These are phyloP conservation scores for Primulina huaijiensis DNA, from an alignment of 257 asterid species.

Conservation along the genomic window DNA sequence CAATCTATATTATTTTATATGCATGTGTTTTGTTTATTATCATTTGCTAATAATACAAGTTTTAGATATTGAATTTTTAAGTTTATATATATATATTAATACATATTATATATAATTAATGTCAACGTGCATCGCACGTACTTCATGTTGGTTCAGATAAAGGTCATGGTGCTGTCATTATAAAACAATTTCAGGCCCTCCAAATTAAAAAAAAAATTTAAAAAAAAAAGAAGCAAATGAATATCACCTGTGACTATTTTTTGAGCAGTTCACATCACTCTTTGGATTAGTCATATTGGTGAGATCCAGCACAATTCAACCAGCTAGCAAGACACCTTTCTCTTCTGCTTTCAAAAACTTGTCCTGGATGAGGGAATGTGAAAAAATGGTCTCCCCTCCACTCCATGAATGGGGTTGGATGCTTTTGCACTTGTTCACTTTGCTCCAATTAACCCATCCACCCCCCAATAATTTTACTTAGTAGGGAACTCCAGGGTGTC, in stretches of 20 bases:
- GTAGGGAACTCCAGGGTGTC: not conserved
- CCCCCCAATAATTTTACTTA: no score
- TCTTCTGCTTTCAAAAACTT: not conserved
- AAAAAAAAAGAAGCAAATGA: constrained; percentile 2
- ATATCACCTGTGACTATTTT: constrained; percentile 29
- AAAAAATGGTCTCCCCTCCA: not conserved
- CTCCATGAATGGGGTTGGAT: not conserved
- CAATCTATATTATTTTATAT: no score
- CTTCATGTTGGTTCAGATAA: not conserved
- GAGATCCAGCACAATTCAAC: constrained; percentile 25
- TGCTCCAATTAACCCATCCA: not conserved
- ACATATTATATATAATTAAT: no score
- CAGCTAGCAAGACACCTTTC: constrained; percentile 16
- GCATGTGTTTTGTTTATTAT: no score
- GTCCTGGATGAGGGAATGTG: not conserved
- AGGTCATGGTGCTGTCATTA: constrained; percentile 8
- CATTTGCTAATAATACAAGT: no score
- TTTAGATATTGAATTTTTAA: no score
- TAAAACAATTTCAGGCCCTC: constrained; percentile 11
- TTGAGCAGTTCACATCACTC: constrained; percentile 33
- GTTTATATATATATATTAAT: no score
- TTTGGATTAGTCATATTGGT: constrained; percentile 20
- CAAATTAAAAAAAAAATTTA: not conserved
- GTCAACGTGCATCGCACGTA: no score
- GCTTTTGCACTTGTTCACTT: not conserved